These are phyloP conservation scores for Colletotrichum euphorbiae DNA, from an alignment of 2,329 filamentous ascomycete species.

Conservation along the genomic window DNA sequence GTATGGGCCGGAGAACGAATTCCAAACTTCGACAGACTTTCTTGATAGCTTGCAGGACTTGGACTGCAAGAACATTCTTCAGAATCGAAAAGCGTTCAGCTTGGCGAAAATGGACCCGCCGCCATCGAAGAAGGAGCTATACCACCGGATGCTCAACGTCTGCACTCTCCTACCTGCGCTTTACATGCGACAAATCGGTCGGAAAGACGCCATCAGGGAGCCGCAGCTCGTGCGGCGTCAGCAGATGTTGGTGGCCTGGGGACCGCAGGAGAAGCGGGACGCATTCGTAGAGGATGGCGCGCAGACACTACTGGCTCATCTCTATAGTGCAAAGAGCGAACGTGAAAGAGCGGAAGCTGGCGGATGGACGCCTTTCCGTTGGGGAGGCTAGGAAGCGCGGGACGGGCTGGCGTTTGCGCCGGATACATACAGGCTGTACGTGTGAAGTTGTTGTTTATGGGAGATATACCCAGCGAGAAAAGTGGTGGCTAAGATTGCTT, in stretches of 20 bases:
- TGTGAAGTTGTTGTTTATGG: neutral
- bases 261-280: constrained; percentile 47
- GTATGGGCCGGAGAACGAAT: constrained; percentile 42
- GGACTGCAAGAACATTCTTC: constrained; percentile 51
- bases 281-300: constrained; percentile 46
- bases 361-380: constrained; percentile 34
- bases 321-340: constrained; percentile 45
- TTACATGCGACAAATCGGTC: constrained; percentile 51
- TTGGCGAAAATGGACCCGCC: constrained; percentile 48
- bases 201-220: constrained; percentile 49
- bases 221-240: constrained; percentile 52
- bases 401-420: neutral
- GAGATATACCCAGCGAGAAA: neutral
- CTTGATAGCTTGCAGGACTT: constrained; percentile 47
- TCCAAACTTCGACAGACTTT: constrained; percentile 48
- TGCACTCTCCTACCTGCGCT: constrained; percentile 52
- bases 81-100: constrained; percentile 52
- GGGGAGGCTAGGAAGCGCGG: constrained; percentile 21
- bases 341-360: constrained; percentile 32
- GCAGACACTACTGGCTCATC: constrained; percentile 46
- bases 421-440: neutral
- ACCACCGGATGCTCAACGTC: constrained; percentile 48
- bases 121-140: constrained; percentile 48
- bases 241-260: constrained; percentile 54
- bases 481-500: neutral